phyloP scores from a whole-genome alignment of 495 filamentous ascomycete genomes.

The Aspergillus ostianus region DNA sequence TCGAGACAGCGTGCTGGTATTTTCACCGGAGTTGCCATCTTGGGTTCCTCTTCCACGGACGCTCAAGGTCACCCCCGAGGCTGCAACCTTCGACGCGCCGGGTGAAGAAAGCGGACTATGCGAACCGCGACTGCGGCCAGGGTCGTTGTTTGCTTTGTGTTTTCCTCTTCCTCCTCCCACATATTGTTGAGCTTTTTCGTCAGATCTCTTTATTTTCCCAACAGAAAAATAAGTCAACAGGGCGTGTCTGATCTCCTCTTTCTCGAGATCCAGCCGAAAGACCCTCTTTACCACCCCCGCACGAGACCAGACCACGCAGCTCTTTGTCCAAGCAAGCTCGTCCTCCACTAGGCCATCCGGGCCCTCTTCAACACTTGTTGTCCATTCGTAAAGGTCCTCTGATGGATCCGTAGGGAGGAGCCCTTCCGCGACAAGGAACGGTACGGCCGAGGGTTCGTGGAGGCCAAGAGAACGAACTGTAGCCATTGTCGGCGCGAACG shows the following conservation, averaged over 20 bases:
- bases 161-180: neutral
- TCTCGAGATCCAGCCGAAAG: conserved; percentile 83
- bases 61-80: conserved; percentile 24
- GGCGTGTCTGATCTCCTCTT: conserved; percentile 79
- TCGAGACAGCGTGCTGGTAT: conserved; percentile 40
- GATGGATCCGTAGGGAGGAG: conserved; percentile 70
- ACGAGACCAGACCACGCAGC: conserved; percentile 87
- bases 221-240: conserved; percentile 79
- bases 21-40: conserved; percentile 17
- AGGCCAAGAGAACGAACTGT: conserved; percentile 82
- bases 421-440: conserved; percentile 78
- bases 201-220: conserved; percentile 27
- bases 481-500: conserved; percentile 62
- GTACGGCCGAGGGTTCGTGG: conserved; percentile 78
- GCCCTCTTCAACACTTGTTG: conserved; percentile 43
- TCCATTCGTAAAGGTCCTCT: conserved; percentile 71
- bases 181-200: conserved; percentile 3
- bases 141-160: conserved; percentile 5
- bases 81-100: conserved; percentile 15
- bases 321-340: conserved; percentile 80
- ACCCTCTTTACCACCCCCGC: conserved; percentile 81
- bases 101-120: conserved; percentile 17
- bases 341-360: conserved; percentile 58
- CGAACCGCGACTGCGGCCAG: conserved; percentile 14
- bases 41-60: conserved; percentile 21